Conservation (phyloP, 2,329 filamentous ascomycete genomes). For the Dactylellina sp. region DNA sequence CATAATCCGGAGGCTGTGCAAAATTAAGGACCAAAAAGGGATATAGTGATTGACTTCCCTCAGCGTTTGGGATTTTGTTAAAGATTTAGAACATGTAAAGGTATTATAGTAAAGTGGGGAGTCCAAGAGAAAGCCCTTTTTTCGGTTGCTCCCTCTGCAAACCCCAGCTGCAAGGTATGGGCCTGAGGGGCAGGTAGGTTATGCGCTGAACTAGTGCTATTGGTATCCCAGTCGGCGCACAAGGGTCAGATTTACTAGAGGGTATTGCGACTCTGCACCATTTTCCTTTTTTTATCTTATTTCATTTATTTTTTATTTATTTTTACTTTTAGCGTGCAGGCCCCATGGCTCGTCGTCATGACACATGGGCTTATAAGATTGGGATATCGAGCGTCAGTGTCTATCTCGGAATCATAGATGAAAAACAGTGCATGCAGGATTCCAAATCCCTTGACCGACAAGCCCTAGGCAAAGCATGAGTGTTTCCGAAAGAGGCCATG, state of each 20-base stretch:
- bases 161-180: conserved; percentile 50
- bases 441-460: conserved; percentile 55
- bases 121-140: conserved; percentile 53
- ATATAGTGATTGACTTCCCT: conserved; percentile 53
- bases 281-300: conserved; percentile 4
- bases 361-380: conserved; percentile 49
- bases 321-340: conserved; percentile 40
- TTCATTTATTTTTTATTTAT: no score
- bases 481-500: conserved; percentile 47
- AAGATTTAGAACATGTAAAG: conserved; percentile 50
- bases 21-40: conserved; percentile 52
- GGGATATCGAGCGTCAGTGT: conserved; percentile 37
- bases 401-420: conserved; percentile 40
- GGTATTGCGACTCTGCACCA: conserved; percentile 50
- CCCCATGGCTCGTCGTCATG: conserved; percentile 55
- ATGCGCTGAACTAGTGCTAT: conserved; percentile 56
- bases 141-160: conserved; percentile 37
- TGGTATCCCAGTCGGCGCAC: conserved; percentile 46
- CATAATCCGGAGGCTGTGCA: conserved; percentile 56
- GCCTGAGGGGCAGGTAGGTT: conserved; percentile 52
- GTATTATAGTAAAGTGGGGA: conserved; percentile 57
- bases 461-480: conserved; percentile 50
- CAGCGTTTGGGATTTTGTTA: conserved; percentile 35
- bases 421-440: conserved; percentile 48
- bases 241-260: conserved; percentile 37